Evolutionary conservation across 2,329 filamentous ascomycete genomes (phyloP), one percentile per base, ranked within the genome.

Genomic region (Cladosporium sp.): DNA sequence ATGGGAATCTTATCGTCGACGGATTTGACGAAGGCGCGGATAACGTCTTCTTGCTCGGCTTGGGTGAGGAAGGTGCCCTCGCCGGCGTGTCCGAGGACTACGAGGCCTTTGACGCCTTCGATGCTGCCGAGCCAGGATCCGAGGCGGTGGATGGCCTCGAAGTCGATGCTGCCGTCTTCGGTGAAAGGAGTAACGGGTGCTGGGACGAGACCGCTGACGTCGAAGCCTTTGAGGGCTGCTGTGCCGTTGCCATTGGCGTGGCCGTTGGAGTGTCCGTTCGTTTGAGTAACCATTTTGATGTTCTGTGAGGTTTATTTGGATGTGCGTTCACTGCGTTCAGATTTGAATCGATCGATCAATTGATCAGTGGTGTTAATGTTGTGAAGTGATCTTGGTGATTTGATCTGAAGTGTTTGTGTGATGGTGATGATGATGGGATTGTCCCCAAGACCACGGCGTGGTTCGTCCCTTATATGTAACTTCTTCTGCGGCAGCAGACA

Each of bases 41-140:
- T 82, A 38, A 81, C 78, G 14, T 72, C 71, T 37, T 75, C 67
- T 66, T 82, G 79, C 64, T 82, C 79, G 25, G 80, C 73, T 37
- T 73, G 69, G 3, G 80, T 81, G 42, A 82, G 74, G 70, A 82
- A 82, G 0, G 79, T 82, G 30, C 80, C 80, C 63, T 82, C 80
- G 36, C 80, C 80, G 28, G 80, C 80, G 60, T 82, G 80, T n/a
- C 80, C 80, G 14, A 82, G 75, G 9, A 82, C 80, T 0, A 82
- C 80, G 3, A 82, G 75, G 30, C 80, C 79, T 61, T 80, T 82
- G 61, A 82, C 77, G 19, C 79, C 80, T 5, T 73, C 64, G 49
- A 81, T 80, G 66, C 77, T 78, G 42, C 79, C 79, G 34, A 82
- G 78, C 80, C 80, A 82, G 5, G 76, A 78, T 15, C 80, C 80